Evolutionary conservation across 257 asterid genomes (phyloP), one percentile per base, ranked within the genome.

Genomic region (Nicotiana paniculata): DNA sequence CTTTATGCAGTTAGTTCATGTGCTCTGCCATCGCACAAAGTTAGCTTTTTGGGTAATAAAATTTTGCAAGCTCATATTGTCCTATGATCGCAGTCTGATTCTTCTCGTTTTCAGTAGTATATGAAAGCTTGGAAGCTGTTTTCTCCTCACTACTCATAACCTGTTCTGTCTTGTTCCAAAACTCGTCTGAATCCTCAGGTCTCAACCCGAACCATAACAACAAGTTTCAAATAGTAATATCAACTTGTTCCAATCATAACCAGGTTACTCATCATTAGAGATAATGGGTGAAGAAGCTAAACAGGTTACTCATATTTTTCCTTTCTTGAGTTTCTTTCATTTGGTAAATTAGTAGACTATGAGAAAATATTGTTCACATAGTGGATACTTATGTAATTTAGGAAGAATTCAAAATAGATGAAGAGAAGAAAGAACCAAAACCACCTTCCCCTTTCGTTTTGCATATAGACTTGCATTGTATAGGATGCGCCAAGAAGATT

Each of bases 401-500:
- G 54, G 55, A 37, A 53, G 57, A 53, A 8, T 9, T 2, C 8
- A 16, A 67, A 35, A 67, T 35, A 35, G 16, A 67, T 21, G 30
- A 28, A 17, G 88, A 70, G 46, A 33, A 78, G 12, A 37, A 75
- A 48, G 46, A 58, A 58, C 82, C 94, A 0, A 91, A 91, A 74
- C 93, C 91, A 24, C 94, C 90, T 5, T 46, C 84, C 1, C 95
- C 95, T 33, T 84, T 91, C 46, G 92, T 93, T n/a, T 85, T 95
- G 24, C 24, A 21, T 21, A 21, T 21, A 21, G 24, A 21, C 24
- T 21, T 21, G 24, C 24, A 21, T 21, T 21, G 24, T 21, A 21
- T 21, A 21, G 98, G 99, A 46, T 95, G 99, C 82, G 99, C 98
- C 2, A 92, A 92, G 88, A 95, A 95, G 88, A 93, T 95, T 65